Base-by-base conservation (phyloP, 225 moss, liverwort and hornwort species). In the Sphagnum contortum region DNA sequence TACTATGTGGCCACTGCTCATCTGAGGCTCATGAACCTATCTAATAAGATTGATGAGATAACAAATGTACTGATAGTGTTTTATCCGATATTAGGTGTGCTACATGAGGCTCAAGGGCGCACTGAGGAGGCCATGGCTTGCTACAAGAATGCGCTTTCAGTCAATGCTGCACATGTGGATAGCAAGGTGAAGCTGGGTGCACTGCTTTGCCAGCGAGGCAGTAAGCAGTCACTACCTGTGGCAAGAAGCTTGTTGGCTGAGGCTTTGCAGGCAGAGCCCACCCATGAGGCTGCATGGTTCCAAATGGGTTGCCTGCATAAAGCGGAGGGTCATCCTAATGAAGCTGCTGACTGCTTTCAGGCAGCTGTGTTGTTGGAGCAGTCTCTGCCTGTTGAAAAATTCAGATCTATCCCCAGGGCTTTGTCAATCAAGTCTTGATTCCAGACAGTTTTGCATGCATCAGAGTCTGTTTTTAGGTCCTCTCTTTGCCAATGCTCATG, bases 121-220 rank as follows among this genome's bases (percentile, higher is more conserved):
- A 51, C 79, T 5, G 88, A 81, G 52, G 89, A 92, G 70, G 91
- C 94, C 4, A 64, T 75, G 44, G 65, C 73, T 59, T 80, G 86
- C 10, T 88, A 92, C 78, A 87, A 80, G 67, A 92, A 81, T 55
- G 89, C 92, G 44, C 67, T 95, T 4, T 83, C 88, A 47, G 56
- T 92, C 49, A 82, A 95, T 68, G 52, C 68, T 14, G 68, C 82
- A 48, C 69, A 81, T 51, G 75, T 88, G 0, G 86, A 89, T 49
- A 91, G 94, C 79, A 95, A 95, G 76, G 91, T 91, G 64, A 89
- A 79, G 74, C 75, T 91, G 4, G 94, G 90, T 46, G 79, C 81
- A 12, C 72, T 90, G 52, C 61, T 92, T 53, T 80, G 86, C 71
- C 82, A 78, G 70, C 64, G 71, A 54, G 79, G 80, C 12, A 91